Evolutionary conservation across 257 asterid genomes (phyloP), one percentile per base, ranked within the genome.

Genomic region (Lycium ferocissimum): DNA sequence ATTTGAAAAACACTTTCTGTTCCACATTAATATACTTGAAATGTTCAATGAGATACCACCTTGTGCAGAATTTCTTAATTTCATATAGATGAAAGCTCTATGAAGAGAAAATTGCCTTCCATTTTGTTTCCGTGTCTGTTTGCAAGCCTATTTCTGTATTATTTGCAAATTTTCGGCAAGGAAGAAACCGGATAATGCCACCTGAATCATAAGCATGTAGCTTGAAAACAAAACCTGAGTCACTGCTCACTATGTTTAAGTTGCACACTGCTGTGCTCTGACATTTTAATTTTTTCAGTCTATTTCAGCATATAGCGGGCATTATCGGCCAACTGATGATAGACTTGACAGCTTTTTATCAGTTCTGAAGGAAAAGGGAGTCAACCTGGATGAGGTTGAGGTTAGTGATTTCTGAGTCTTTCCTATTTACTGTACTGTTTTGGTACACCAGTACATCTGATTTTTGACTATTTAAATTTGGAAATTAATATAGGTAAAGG

Each of bases 281-380:
- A 66, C 35, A n/a, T 66, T 66, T 82, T 38, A 45, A 15, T 61
- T 11, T 87, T 85, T 80, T 51, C 92, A 97, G 99, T 81, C 92
- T 57, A 92, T 97, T 86, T 97, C 98, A 84, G 93, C 99, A 80
- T 97, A 95, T 90, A 97, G 99, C 47, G 99, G 99, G 73, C 99
- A 97, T 91, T 97, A 97, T 88, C 94, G 89, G 88, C 99, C 99
- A 80, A 93, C 97, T 7, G 98, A 95, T 79, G 98, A 94, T 22
- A 89, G 92, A 88, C 95, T 95, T 35, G 91, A 90, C 82, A 82
- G 87, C 88, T 93, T 94, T 87, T 71, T 93, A 85, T 92, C 92
- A 84, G 86, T 89, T 88, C 93, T 96, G 87, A 87, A 88, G 89
- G 97, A 91, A 85, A 89, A 92, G 18, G 98, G 99, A 75, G 95